These are phyloP conservation scores for Delitschia confertaspora DNA, from an alignment of 495 filamentous ascomycete genomes.

Conservation along the genomic window DNA sequence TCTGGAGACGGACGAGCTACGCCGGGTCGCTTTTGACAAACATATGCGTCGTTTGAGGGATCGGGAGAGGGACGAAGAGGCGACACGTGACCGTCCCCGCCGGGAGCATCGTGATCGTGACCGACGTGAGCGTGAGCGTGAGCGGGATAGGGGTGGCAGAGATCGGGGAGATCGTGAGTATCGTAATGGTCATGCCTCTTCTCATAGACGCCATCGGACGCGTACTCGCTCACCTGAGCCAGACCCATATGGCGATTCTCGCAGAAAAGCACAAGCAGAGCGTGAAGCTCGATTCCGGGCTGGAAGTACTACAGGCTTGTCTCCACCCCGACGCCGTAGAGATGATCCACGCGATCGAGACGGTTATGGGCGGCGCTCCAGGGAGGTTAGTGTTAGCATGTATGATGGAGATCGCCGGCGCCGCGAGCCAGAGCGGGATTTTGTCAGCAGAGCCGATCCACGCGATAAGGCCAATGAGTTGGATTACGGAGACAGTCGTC, in stretches of 20 bases:
- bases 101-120: conserved; percentile 31
- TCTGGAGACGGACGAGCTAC: conserved; percentile 70
- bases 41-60: conserved; percentile 80
- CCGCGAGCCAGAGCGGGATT: conserved; percentile 73
- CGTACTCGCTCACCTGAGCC: conserved; percentile 73
- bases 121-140: conserved; percentile 39
- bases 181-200: conserved; percentile 40
- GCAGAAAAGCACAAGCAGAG: conserved; percentile 75
- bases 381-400: conserved; percentile 36
- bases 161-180: conserved; percentile 45
- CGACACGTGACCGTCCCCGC: conserved; percentile 45
- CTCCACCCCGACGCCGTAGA: conserved; percentile 37
- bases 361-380: conserved; percentile 17
- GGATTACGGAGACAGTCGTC: conserved; percentile 71
- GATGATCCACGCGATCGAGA: conserved; percentile 32
- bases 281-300: conserved; percentile 78
- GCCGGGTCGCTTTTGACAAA: conserved; percentile 84
- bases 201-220: conserved; percentile 51
- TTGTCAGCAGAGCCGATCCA: conserved; percentile 59
- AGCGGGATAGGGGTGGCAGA: conserved; percentile 44
- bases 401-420: conserved; percentile 68
- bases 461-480: conserved; percentile 66
- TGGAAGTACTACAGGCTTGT: conserved; percentile 22
- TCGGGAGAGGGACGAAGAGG: conserved; percentile 83
- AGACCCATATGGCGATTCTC: conserved; percentile 82